Evolutionary conservation across 1,284 basidiomycete genomes (phyloP).

Genomic region (Inonotus hispidus): DNA sequence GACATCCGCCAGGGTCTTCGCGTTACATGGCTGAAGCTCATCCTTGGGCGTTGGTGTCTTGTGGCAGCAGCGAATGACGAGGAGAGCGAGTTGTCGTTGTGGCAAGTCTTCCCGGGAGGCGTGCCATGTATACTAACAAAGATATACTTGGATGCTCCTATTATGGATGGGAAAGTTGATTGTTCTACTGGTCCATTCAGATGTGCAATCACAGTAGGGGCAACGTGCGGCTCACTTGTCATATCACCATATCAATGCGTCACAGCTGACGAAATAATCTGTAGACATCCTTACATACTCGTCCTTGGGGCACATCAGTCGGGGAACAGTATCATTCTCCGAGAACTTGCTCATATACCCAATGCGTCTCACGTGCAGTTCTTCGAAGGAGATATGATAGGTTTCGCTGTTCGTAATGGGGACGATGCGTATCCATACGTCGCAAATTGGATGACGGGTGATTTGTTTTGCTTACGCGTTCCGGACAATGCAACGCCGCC

Average conservation of each 20-base stretch:
- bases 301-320: not conserved
- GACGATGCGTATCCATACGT: slow-evolving; percentile 8
- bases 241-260: not conserved
- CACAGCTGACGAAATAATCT: not conserved
- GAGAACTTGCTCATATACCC: not conserved
- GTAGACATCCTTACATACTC: not conserved
- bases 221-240: not conserved
- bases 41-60: slow-evolving; percentile 9
- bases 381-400: not conserved
- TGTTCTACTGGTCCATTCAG: not conserved
- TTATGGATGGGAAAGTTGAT: slow-evolving; percentile 9
- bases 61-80: not conserved
- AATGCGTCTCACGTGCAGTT: slow-evolving; percentile 5
- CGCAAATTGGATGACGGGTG: not conserved
- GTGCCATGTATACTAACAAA: not conserved
- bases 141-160: not conserved
- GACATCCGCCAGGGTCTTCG: not conserved
- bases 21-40: slow-evolving; percentile 6
- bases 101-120: not conserved
- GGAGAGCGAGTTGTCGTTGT: not conserved
- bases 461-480: not conserved
- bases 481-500: not conserved
- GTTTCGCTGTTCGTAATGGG: slow-evolving; percentile 2
- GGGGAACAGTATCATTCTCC: not conserved
- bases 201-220: not conserved